Evolutionary conservation across 2,329 filamentous ascomycete species (phyloP), one percentile per base, ranked within the genome.

Genomic region (Colletotrichum gloeosporioides): DNA sequence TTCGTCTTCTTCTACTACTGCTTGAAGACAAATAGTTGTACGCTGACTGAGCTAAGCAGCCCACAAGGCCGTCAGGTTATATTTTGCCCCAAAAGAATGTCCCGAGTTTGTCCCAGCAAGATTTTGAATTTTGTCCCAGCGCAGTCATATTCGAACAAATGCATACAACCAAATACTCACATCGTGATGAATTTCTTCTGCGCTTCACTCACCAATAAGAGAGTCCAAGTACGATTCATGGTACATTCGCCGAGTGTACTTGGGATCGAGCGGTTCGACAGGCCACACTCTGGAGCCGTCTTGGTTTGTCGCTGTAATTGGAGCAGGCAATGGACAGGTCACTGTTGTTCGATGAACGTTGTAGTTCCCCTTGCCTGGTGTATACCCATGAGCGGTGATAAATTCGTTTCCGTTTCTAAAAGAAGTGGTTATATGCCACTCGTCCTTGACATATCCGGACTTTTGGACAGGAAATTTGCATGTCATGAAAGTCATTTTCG

Each of bases 161-260:
- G 5, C 27, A 29, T 29, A 29, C 27, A 29, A 7, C 27, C 27
- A 5, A 29, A 29, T 5, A 29, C 27, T 6, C 27, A 29, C 6
- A 29, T 29, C 27, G 9, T 1, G n/a, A 22, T 49, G 6, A 4
- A 0, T 1, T 4, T 49, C n/a, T 0, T 2, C 6, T 49, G 1
- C 6, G 44, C 2, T 22, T 22, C 1, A 49, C 44, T 53, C 22
- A 53, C 44, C 4, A 53, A 53, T 53, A 3, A 53, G 44, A 0
- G 44, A 53, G 2, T 53, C 6, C 10, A 53, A 53, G 2, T 53
- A 53, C 10, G n/a, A 22, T 8, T 53, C n/a, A 22, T 53, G 44
- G 6, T 8, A 22, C 10, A 53, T 7, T 13, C 6, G n/a, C 6
- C 44, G 10, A 22, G n/a, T 53, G 44, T 53, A 53, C 2, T 3